phyloP scores from a whole-genome alignment of 331 rosid species.

The Stylosanthes scabra region DNA sequence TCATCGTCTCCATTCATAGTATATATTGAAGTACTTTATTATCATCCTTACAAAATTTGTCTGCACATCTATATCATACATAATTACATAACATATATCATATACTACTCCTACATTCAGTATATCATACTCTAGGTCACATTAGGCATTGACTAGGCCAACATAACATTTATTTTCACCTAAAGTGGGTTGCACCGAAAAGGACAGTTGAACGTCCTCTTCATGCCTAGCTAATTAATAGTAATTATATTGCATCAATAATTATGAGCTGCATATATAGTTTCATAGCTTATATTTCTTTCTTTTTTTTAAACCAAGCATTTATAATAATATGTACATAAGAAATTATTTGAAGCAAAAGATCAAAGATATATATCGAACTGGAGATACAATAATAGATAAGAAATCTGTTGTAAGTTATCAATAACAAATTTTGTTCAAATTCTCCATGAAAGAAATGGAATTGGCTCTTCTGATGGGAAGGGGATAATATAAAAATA shows the following conservation, averaged over 20 bases:
- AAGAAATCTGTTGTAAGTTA: not conserved
- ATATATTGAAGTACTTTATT: too few relatives aligned
- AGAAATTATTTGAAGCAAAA: not conserved
- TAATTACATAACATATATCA: conserved; percentile 37
- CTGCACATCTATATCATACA: conserved; percentile 38
- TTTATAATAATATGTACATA: too few relatives aligned
- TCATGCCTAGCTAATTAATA: conserved; percentile 1
- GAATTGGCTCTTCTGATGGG: too few relatives aligned
- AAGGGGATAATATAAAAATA: too few relatives aligned
- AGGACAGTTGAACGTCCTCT: conserved; percentile 35
- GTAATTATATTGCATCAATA: conserved; percentile 13
- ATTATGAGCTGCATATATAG: conserved; percentile 6
- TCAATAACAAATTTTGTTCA: too few relatives aligned
- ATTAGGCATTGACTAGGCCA: conserved; percentile 26
- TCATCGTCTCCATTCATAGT: too few relatives aligned
- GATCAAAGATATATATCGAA: not conserved
- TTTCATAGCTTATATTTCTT: not conserved
- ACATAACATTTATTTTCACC: not conserved
- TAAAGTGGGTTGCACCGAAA: conserved; percentile 24
- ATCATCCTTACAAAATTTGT: not conserved
- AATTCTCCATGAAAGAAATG: too few relatives aligned
- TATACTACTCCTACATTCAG: conserved; percentile 21
- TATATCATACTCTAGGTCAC: not conserved
- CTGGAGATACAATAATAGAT: not conserved
- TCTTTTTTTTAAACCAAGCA: not conserved